These are phyloP conservation scores for Penicillium occitanis DNA, from an alignment of 2,329 filamentous ascomycete genomes.

Conservation along the genomic window DNA sequence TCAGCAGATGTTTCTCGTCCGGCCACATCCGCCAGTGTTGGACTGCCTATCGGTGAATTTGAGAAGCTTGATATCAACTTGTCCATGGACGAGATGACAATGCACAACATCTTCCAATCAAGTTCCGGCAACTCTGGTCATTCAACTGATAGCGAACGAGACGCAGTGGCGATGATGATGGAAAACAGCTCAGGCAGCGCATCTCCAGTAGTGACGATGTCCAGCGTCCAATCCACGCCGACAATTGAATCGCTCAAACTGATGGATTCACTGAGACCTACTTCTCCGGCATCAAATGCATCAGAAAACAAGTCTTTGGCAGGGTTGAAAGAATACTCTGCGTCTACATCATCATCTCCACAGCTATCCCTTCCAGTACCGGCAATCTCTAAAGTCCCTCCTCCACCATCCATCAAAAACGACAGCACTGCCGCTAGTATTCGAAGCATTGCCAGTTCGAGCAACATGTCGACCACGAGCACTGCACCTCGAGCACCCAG, in stretches of 20 bases:
- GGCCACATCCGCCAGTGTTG: constrained; percentile 42
- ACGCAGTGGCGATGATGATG: constrained; percentile 4
- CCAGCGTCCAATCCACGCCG: constrained; percentile 18
- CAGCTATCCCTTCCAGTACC: constrained; percentile 9
- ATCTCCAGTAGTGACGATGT: constrained; percentile 21
- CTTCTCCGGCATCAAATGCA: constrained; percentile 29
- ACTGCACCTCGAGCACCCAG: constrained; percentile 33
- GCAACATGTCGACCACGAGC: constrained; percentile 34
- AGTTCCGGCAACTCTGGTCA: neutral
- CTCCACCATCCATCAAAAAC: neutral
- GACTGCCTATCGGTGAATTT: constrained; percentile 40
- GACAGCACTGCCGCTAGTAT: constrained; percentile 28
- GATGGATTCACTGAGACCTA: constrained; percentile 24
- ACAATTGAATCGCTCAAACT: constrained; percentile 17
- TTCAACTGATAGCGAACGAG: constrained; percentile 13
- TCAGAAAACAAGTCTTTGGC: constrained; percentile 25
- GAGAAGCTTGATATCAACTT: constrained; percentile 36
- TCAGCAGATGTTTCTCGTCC: constrained; percentile 40
- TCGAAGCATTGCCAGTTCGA: constrained; percentile 40
- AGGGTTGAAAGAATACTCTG: neutral
- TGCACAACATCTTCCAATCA: constrained; percentile 5
- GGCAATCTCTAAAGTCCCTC: neutral
- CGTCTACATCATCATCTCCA: constrained; percentile 12
- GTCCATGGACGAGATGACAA: constrained; percentile 29
- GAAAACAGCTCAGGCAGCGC: constrained; percentile 17